Evolutionary conservation across 495 filamentous ascomycete genomes (phyloP), one percentile per base, ranked within the genome.

Genomic region (Aspergillus mulundensis): DNA sequence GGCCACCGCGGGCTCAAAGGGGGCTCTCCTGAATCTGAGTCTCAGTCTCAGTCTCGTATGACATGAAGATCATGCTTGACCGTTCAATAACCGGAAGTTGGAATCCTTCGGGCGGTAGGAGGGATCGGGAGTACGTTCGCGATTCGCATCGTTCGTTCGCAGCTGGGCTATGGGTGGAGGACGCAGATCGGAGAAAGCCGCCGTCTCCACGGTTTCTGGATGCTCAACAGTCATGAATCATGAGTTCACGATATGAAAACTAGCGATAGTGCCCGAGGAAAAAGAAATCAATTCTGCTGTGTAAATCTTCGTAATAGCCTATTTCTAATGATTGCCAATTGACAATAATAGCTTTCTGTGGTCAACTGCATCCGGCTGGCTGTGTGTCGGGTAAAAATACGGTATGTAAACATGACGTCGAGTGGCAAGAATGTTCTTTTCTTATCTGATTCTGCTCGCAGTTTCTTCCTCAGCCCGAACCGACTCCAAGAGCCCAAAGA

Each of bases 301-400:
- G 16, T 20, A 19, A 19, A 28, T 28, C 25, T 8, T 28, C 25
- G 25, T 28, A 28, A 28, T 28, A 28, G 25, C 25, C 25, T 28
- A 28, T 28, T 4, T 28, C 8, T 28, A 3, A 4, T 28, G 3
- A 28, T 8, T n/a, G n/a, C n/a, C n/a, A n/a, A n/a, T n/a, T n/a
- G n/a, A n/a, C n/a, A n/a, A n/a, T n/a, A n/a, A 28, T 28, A 28
- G 25, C 4, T 28, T 28, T 14, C 34, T 7, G 12, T 16, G 28
- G 16, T 23, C 10, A 7, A 14, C 25, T 28, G 25, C 25, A 28
- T 28, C 4, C 25, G 25, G 25, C 50, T 39, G 25, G 25, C 50
- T 39, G 56, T 48, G 38, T 46, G 53, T 42, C 53, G 34, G 53
- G 58, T 53, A 63, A 57, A 57, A 46, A 57, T 59, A 63, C 57